Evolutionary conservation across 2,329 filamentous ascomycete species (phyloP), one percentile per base, ranked within the genome.

Genomic region (Bipolaris gigantea): DNA sequence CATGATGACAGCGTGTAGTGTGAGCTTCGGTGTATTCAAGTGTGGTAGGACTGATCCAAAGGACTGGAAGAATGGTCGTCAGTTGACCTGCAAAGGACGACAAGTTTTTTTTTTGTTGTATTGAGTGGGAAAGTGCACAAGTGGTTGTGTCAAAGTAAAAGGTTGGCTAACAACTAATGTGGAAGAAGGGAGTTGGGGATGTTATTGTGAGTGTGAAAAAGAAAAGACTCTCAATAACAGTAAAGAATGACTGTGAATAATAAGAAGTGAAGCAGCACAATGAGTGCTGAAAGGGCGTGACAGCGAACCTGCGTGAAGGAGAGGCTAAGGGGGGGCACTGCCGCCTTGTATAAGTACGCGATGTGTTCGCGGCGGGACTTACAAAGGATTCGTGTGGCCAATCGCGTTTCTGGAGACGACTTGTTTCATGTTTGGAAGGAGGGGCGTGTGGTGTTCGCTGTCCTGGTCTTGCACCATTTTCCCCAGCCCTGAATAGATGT

Each of bases 361-460:
- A 50, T 38, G 48, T 53, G 61, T 54, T 56, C 46, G 56, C 50
- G 48, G 56, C 60, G 57, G 48, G 35, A 73, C 71, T 69, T 59
- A 73, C 71, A 62, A 59, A 64, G 62, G 59, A 50, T 57, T 57
- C 47, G 59, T 52, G 46, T 55, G 62, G 64, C 69, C 67, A 71
- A 70, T 70, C 57, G 61, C 47, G 56, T 61, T 65, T 65, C 60
- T 55, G 56, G 58, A 62, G 60, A 50, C 60, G 62, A 60, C 65
- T 60, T 72, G 72, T 74, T 74, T 74, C 72, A 73, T 60, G 66
- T 68, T 69, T 63, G 40, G 60, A 60, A 57, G 70, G 57, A 63
- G 56, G 59, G 55, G 59, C 50, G 60, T 61, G 55, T 59, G 56
- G 56, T 66, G 62, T 62, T 71, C 59, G 67, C 59, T 70, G 57